Evolutionary conservation across 441 rosid species (phyloP), one percentile per base, ranked within the genome.

Genomic region (Oxalis stricta): DNA sequence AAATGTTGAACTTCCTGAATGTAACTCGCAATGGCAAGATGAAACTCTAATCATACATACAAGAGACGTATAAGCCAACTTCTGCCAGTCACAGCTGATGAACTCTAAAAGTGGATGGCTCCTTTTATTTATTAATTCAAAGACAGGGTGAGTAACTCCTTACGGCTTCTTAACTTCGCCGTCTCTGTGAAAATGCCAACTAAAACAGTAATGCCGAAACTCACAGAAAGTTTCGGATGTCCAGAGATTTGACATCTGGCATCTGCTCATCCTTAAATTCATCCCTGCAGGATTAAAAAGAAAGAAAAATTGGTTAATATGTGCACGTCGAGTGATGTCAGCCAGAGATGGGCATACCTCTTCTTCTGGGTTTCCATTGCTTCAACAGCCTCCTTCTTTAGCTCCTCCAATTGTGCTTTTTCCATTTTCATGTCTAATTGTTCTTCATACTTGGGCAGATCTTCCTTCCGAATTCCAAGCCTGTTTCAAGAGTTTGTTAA

Each of bases 321-420:
- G n/a, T n/a, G n/a, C n/a, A n/a, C n/a, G n/a, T n/a, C n/a, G n/a
- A n/a, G n/a, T n/a, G n/a, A n/a, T n/a, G n/a, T n/a, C n/a, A n/a
- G n/a, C n/a, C n/a, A n/a, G n/a, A n/a, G n/a, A n/a, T n/a, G n/a
- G n/a, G n/a, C n/a, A n/a, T n/a, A n/a, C n/a, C n/a, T n/a, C n/a
- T n/a, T n/a, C n/a, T n/a, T n/a, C n/a, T n/a, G n/a, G n/a, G n/a
- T 60, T 60, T 86, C 96, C 95, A 92, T 84, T 16, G 81, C 92
- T 58, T 91, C 96, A 23, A 75, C 33, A 29, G 93, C 94, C 45
- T 84, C 87, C 53, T 86, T 82, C 74, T 84, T 84, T 61, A 84
- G 70, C 50, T 92, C 95, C 66, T 72, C 92, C 59, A 92, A 42
- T 49, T 87, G 92, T 40, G 94, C 95, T 59, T 86, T 82, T 23